phyloP scores from a whole-genome alignment of 1,139 yeast genomes.

The Kodamaea derodonti region DNA sequence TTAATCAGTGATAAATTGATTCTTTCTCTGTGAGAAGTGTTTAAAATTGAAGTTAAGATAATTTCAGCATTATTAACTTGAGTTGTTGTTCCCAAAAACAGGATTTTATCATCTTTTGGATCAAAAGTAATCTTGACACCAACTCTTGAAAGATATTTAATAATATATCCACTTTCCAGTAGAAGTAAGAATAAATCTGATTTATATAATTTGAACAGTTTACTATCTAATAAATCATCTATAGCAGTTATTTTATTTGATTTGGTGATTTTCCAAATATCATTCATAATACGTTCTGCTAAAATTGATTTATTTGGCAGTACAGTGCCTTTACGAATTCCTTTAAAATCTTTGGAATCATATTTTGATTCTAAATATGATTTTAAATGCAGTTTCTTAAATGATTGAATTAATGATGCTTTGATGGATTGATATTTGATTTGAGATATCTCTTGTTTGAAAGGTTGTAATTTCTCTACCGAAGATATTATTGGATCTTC shows the following conservation, averaged over 20 bases:
- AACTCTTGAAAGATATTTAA: slow-evolving; percentile 48
- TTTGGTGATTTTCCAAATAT: slow-evolving; percentile 37
- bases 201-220: slow-evolving; percentile 32
- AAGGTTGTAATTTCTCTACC: slow-evolving; percentile 13
- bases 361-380: slow-evolving; percentile 10
- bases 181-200: slow-evolving; percentile 49
- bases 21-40: slow-evolving; percentile 28
- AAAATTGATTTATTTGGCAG: slow-evolving; percentile 10
- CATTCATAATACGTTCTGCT: slow-evolving; percentile 24
- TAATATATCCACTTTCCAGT: slow-evolving; percentile 42
- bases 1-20: slow-evolving; percentile 28
- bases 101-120: slow-evolving; percentile 15
- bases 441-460: slow-evolving; percentile 7
- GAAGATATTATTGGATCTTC: slow-evolving; percentile 4
- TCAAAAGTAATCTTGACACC: slow-evolving; percentile 52
- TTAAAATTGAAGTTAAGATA: slow-evolving; percentile 30
- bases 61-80: slow-evolving; percentile 35
- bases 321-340: background rate
- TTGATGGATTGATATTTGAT: slow-evolving; percentile 10
- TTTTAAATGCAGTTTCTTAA: slow-evolving; percentile 13
- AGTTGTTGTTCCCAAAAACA: slow-evolving; percentile 28
- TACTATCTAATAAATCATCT: slow-evolving; percentile 38
- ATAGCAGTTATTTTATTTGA: slow-evolving; percentile 27
- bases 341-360: slow-evolving; percentile 7
- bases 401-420: slow-evolving; percentile 12